Percentiles rank a stretch among this genome's conserved stretches.
phyloP scores from a whole-genome alignment of 2,329 filamentous ascomycete species.

The Plectosphaerella sp. region DNA sequence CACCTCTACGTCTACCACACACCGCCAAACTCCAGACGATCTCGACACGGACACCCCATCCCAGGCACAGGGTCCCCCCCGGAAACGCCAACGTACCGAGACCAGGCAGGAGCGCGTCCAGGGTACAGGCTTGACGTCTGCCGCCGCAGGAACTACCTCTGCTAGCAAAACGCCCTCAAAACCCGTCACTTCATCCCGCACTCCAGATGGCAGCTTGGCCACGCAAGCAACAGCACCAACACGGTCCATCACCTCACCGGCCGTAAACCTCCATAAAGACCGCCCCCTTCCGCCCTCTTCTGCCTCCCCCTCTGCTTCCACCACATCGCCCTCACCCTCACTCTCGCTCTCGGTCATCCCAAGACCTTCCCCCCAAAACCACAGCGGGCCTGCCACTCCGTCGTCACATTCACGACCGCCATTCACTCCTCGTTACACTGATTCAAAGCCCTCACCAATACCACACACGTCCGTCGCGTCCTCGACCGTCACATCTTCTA shows the following conservation, averaged over 20 bases:
- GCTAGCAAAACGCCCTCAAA: slow-evolving; percentile 12
- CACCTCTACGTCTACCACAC: slow-evolving; percentile 2
- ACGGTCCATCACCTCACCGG: slow-evolving; percentile 28
- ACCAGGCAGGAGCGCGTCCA: neutral
- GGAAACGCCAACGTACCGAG: slow-evolving; percentile 21
- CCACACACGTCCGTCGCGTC: neutral
- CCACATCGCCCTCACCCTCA: neutral
- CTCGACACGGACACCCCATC: slow-evolving; percentile 2
- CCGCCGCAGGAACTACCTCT: slow-evolving; percentile 6
- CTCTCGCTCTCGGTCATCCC: no score
- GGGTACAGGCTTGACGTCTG: neutral
- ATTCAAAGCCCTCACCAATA: neutral
- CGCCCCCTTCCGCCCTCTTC: neutral
- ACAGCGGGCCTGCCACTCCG: no score
- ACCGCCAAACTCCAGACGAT: slow-evolving; percentile 4
- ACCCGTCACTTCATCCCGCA: slow-evolving; percentile 8
- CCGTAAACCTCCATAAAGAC: slow-evolving; percentile 17
- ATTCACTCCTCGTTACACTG: neutral
- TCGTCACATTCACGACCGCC: neutral
- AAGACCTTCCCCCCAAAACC: no score
- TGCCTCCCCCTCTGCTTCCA: neutral
- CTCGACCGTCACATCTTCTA: neutral
- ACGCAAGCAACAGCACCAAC: slow-evolving; percentile 11
- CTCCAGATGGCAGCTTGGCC: slow-evolving; percentile 13
- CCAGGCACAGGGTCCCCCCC: slow-evolving; percentile 21